Percentiles rank a stretch among this genome's conserved stretches.
Evolutionary conservation across 352 stramenopile genomes (phyloP).

Genomic region (Pythium plurisporium): DNA sequence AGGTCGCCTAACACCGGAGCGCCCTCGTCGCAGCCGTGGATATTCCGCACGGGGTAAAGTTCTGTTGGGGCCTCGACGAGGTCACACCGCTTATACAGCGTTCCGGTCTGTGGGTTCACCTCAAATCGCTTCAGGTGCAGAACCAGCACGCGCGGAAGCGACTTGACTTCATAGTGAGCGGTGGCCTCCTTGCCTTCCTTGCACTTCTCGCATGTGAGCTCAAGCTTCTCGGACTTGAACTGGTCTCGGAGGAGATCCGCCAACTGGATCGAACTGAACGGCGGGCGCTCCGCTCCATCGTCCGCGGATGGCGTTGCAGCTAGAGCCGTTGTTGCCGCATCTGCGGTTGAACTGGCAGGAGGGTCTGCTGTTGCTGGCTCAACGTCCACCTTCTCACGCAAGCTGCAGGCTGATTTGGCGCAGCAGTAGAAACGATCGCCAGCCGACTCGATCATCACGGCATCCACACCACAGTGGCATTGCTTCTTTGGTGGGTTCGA

Average conservation of each 20-base stretch:
- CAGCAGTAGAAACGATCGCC: constrained; percentile 47
- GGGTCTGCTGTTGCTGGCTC: background rate
- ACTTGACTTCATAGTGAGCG: constrained; percentile 58
- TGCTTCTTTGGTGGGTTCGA: constrained; percentile 12
- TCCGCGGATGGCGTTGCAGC: background rate
- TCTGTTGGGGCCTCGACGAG: constrained; percentile 50
- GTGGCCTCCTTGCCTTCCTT: constrained; percentile 58
- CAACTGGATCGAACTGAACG: constrained; percentile 34
- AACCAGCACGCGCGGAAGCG: constrained; percentile 63
- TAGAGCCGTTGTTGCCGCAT: background rate
- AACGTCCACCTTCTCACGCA: constrained; percentile 33
- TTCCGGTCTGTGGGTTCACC: constrained; percentile 56
- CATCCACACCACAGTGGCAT: constrained; percentile 57
- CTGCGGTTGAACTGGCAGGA: background rate
- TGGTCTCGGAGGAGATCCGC: constrained; percentile 67
- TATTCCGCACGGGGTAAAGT: constrained; percentile 17
- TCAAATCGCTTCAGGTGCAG: constrained; percentile 87
- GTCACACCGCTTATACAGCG: constrained; percentile 80
- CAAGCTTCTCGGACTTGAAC: constrained; percentile 71
- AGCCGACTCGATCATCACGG: constrained; percentile 28
- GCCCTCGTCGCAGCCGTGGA: constrained; percentile 2
- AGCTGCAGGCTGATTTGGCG: constrained; percentile 58
- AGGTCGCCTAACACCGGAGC: background rate
- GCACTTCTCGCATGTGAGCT: constrained; percentile 85
- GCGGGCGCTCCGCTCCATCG: background rate